These are phyloP conservation scores for Dactylonectria estremocensis DNA, from an alignment of 2,329 filamentous ascomycete genomes.

Conservation along the genomic window DNA sequence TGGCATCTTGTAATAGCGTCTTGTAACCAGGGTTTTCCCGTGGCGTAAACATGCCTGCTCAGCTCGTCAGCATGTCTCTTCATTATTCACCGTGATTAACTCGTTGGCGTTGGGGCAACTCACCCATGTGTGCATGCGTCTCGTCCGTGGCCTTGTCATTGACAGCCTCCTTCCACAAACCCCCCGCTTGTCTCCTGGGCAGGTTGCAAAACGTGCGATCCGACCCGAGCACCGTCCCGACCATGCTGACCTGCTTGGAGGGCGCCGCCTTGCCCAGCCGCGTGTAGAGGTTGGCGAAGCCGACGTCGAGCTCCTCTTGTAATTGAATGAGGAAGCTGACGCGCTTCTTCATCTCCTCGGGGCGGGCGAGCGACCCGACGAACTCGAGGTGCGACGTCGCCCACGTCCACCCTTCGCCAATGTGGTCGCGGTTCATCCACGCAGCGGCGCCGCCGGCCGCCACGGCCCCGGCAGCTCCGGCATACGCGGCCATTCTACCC, in stretches of 20 bases:
- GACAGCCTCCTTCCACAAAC: constrained; percentile 78
- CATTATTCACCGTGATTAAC: too few species aligned
- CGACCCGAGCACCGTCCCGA: constrained; percentile 73
- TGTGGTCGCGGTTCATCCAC: constrained; percentile 86
- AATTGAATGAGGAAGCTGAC: constrained; percentile 78
- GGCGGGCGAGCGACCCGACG: constrained; percentile 88
- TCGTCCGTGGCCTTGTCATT: constrained; percentile 89
- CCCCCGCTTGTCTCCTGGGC: constrained; percentile 69
- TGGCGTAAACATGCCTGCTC: constrained; percentile 79
- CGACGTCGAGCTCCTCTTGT: constrained; percentile 76
- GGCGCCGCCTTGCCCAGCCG: constrained; percentile 80
- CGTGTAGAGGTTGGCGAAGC: constrained; percentile 91
- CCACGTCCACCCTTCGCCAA: constrained; percentile 84
- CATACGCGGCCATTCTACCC: constrained; percentile 88
- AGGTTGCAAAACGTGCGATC: constrained; percentile 92
- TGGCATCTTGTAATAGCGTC: constrained; percentile 75
- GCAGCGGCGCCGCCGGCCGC: constrained; percentile 87
- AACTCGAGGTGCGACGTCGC: constrained; percentile 93
- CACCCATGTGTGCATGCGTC: constrained; percentile 82
- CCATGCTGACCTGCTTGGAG: constrained; percentile 66
- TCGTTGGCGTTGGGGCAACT: constrained; percentile 48
- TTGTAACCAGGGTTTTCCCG: constrained; percentile 81
- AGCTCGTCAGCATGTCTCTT: constrained; percentile 28
- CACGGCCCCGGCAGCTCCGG: constrained; percentile 86
- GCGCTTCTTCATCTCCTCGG: constrained; percentile 84